Conservation (phyloP, 768 basidiomycete genomes). For the Leccinum sublutescens region DNA sequence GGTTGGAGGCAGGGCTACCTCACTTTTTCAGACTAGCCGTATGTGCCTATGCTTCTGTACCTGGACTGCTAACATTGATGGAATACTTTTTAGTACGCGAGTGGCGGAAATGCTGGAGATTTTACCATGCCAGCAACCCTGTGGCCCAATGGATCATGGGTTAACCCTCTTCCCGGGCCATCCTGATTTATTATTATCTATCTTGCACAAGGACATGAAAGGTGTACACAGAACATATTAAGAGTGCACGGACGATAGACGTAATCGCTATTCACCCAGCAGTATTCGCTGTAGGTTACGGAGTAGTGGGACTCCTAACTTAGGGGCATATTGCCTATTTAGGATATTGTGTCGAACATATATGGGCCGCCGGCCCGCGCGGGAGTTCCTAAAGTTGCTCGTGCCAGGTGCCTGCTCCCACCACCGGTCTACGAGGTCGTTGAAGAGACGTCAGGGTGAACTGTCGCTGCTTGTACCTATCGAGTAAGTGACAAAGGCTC, state of each 20-base stretch:
- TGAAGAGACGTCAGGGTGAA: slow-evolving; percentile 25
- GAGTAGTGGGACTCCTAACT: no score
- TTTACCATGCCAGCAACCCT: slow-evolving; percentile 78
- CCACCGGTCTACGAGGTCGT: slow-evolving; percentile 16
- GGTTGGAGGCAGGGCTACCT: slow-evolving; percentile 55
- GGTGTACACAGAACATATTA: background rate
- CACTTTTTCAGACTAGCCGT: slow-evolving; percentile 84
- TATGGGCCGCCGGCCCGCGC: no score
- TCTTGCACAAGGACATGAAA: background rate
- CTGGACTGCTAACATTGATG: slow-evolving; percentile 2
- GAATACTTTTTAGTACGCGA: slow-evolving; percentile 44
- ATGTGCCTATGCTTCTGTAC: slow-evolving; percentile 27
- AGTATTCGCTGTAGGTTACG: background rate
- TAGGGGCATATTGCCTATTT: no score
- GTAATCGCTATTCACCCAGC: background rate
- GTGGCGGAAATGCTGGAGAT: slow-evolving; percentile 55
- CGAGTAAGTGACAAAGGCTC: background rate
- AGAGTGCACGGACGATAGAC: background rate
- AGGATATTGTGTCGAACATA: no score
- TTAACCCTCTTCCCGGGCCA: slow-evolving; percentile 68
- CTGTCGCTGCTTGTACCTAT: background rate
- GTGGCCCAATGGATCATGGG: slow-evolving; percentile 82
- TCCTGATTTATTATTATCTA: slow-evolving; percentile 31
- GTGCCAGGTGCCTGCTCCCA: slow-evolving; percentile 20
- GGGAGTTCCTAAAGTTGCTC: background rate